Conservation (phyloP, 2,329 filamentous ascomycete species). For the Ceratocystis albifundus region DNA sequence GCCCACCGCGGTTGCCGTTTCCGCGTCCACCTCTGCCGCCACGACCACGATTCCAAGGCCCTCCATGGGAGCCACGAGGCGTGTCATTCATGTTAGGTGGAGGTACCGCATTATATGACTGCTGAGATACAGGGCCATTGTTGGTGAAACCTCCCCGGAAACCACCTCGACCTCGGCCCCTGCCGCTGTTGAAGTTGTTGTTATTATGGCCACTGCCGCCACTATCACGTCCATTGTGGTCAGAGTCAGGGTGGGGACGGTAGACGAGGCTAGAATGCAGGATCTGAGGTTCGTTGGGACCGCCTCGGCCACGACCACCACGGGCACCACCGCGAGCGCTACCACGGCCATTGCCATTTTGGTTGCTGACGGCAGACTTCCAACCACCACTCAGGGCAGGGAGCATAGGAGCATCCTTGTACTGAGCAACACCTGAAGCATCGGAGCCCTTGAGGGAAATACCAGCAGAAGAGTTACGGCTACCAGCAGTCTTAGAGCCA, state of each 20-base stretch:
- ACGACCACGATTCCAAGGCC: constrained; percentile 30
- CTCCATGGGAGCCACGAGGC: constrained; percentile 31
- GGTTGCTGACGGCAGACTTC: constrained; percentile 30
- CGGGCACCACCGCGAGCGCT: constrained; percentile 27
- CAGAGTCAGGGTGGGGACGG: constrained; percentile 21
- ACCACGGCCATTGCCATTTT: constrained; percentile 15
- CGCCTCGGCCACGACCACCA: constrained; percentile 22
- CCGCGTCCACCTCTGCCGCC: constrained; percentile 29
- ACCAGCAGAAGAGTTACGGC: background rate
- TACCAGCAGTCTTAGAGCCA: constrained; percentile 45
- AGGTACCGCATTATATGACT: constrained; percentile 44
- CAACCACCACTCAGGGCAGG: constrained; percentile 45
- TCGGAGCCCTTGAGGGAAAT: constrained; percentile 32
- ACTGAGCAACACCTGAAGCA: constrained; percentile 51
- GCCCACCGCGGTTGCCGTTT: constrained; percentile 32
- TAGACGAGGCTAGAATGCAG: constrained; percentile 22
- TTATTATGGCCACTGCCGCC: constrained; percentile 16
- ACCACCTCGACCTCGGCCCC: constrained; percentile 28
- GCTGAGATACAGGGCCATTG: background rate
- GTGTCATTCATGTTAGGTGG: constrained; percentile 45
- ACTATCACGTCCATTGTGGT: constrained; percentile 24
- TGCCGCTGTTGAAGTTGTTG: constrained; percentile 24
- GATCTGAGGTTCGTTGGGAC: constrained; percentile 24
- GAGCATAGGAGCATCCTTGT: constrained; percentile 45
- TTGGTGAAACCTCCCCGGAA: constrained; percentile 21